Evolutionary conservation across 768 basidiomycete genomes (phyloP), one percentile per base, ranked within the genome.

Genomic region (Leccinum imitatum): DNA sequence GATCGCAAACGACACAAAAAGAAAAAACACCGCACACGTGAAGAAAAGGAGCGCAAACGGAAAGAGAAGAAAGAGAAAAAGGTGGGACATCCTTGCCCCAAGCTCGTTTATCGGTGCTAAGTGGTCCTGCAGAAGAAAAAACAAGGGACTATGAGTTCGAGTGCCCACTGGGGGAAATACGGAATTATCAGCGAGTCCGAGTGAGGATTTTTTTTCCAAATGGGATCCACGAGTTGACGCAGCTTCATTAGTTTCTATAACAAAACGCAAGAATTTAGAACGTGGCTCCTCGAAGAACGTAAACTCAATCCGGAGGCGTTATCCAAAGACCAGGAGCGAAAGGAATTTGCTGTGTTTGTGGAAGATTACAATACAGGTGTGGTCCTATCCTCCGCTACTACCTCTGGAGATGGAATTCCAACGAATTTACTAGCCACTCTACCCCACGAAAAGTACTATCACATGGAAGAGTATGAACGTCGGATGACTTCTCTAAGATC

Each of bases 361-460:
- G 91, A 93, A 71, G 91, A 93, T 69, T 93, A 80, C 69, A 91
- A 93, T 67, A 92, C 90, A 31, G 88, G 91, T 87, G 61, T 31
- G 78, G 62, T 46, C 33, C 27, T 58, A 47, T 21, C 21, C 23
- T 57, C 9, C 21, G 35, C 37, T 11, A 25, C 31, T 11, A 27
- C 31, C 35, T 54, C 19, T 53, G 39, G 23, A 37, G 39, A 52
- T 48, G 44, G 27, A 19, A n/a, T n/a, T 23, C 35, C 13, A 67
- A 31, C 2, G 15, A 19, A 15, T 19, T 56, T 53, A 21, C 17
- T 60, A 94, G 94, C 93, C 14, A 97, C 95, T 3, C 80, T 97
- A 3, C 92, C 95, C 10, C 90, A 96, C 67, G 93, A 95, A 72
- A 97, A 97, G 72, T 97, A 95, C 73, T 96, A 96, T 73, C 84